phyloP scores from a whole-genome alignment of 1,284 basidiomycete species.

The Testicularia cyperi region DNA sequence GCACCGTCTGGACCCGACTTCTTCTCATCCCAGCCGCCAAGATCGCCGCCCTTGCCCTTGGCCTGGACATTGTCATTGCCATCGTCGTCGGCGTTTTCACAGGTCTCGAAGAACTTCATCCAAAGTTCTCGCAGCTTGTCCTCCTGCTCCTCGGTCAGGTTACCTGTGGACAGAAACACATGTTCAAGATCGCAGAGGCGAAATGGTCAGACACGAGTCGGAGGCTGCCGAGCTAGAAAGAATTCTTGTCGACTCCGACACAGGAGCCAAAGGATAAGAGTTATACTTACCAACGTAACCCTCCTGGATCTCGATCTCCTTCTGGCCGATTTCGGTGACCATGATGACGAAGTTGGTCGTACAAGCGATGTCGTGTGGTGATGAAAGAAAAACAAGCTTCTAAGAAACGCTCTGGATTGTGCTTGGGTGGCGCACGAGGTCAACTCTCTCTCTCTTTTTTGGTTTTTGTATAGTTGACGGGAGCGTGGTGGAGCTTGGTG shows the following conservation, averaged over 20 bases:
- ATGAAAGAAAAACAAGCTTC: no score
- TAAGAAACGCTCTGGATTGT: no score
- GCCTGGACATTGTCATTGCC: constrained; percentile 4
- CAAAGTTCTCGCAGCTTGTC: constrained; percentile 56
- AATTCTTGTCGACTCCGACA: background rate
- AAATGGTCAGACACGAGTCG: no score
- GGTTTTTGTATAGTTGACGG: no score
- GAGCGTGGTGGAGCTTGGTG: no score
- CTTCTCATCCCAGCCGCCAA: constrained; percentile 31
- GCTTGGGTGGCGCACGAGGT: no score
- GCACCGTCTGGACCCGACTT: constrained; percentile 36
- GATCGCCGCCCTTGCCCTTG: constrained; percentile 18
- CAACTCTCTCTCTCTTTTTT: no score
- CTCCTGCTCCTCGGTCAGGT: constrained; percentile 55
- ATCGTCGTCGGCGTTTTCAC: constrained; percentile 38
- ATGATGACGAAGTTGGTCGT: no score
- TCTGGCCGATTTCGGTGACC: constrained; percentile 37
- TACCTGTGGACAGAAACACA: constrained; percentile 31
- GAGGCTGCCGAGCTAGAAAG: no score
- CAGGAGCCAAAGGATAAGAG: no score
- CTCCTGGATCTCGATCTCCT: constrained; percentile 35
- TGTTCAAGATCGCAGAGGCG: background rate
- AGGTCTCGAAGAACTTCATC: constrained; percentile 46
- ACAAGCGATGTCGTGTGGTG: no score
- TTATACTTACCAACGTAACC: constrained; percentile 44